These are phyloP conservation scores for Claviceps fusiformis DNA, from an alignment of 2,329 filamentous ascomycete species.

Conservation along the genomic window DNA sequence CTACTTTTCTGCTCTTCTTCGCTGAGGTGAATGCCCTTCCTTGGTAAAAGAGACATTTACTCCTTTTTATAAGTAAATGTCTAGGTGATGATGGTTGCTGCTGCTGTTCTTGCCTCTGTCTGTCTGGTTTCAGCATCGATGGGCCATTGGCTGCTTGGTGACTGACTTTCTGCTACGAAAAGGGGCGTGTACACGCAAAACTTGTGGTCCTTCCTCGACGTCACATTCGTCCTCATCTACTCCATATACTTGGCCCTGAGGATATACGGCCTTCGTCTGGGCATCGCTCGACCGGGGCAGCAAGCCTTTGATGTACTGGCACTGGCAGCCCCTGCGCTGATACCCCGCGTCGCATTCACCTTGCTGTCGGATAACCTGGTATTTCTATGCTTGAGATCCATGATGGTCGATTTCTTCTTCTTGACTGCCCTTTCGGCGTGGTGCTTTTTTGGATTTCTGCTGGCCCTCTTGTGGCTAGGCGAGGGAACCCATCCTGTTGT, in stretches of 20 bases:
- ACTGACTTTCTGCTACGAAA: background rate
- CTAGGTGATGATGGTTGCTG: background rate
- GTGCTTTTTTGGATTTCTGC: slow-evolving; percentile 72
- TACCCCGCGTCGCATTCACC: slow-evolving; percentile 72
- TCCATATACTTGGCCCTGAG: slow-evolving; percentile 54
- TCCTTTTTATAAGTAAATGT: background rate
- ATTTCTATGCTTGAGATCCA: slow-evolving; percentile 66
- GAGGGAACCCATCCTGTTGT: slow-evolving; percentile 47
- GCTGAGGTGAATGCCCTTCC: background rate
- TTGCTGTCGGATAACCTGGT: slow-evolving; percentile 73
- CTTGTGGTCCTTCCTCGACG: slow-evolving; percentile 76
- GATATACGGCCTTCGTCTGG: slow-evolving; percentile 45
- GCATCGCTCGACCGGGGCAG: slow-evolving; percentile 35
- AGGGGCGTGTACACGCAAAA: slow-evolving; percentile 80
- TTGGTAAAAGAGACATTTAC: background rate
- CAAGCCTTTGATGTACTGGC: slow-evolving; percentile 69
- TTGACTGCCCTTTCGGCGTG: slow-evolving; percentile 62
- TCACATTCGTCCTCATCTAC: slow-evolving; percentile 64
- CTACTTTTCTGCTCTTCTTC: background rate
- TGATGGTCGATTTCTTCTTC: slow-evolving; percentile 77
- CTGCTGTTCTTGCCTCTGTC: background rate
- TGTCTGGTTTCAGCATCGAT: background rate
- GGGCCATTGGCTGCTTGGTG: background rate
- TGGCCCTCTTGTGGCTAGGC: slow-evolving; percentile 68
- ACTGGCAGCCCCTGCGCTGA: slow-evolving; percentile 62